A percentile compares a stretch with the other conserved stretches of the same genome.
Conservation (phyloP, 2,329 filamentous ascomycete genomes). For the Dactylellina cionopaga region DNA sequence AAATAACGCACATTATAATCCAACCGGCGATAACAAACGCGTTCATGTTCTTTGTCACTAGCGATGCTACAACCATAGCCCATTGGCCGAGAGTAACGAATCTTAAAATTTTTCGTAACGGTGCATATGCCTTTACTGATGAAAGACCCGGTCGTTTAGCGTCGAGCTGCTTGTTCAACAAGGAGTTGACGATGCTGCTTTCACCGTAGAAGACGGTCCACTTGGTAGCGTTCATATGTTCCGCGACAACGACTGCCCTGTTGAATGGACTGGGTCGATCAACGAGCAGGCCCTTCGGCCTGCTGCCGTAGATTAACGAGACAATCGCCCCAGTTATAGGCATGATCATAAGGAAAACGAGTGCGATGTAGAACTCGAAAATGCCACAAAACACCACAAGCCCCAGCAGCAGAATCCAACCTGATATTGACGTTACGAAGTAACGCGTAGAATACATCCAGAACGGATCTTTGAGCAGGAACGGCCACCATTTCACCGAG, state of each 20-base stretch:
- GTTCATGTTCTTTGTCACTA: constrained; percentile 32
- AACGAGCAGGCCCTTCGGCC: constrained; percentile 28
- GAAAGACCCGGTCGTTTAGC: constrained; percentile 15
- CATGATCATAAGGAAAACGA: constrained; percentile 27
- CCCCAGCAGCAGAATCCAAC: constrained; percentile 19
- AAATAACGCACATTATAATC: constrained; percentile 38
- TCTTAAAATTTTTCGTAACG: constrained; percentile 18
- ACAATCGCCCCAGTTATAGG: constrained; percentile 20
- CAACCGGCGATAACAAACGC: constrained; percentile 31
- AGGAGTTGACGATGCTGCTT: constrained; percentile 38
- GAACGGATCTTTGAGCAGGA: constrained; percentile 22
- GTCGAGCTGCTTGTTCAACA: constrained; percentile 43
- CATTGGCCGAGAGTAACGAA: constrained; percentile 25
- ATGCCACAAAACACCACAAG: constrained; percentile 24
- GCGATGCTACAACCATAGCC: constrained; percentile 32
- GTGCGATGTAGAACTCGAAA: constrained; percentile 32
- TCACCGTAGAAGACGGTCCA: constrained; percentile 46
- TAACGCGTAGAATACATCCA: constrained; percentile 37
- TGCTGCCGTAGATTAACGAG: constrained; percentile 30
- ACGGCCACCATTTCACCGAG: constrained; percentile 22
- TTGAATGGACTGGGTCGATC: constrained; percentile 27
- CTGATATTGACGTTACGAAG: constrained; percentile 19
- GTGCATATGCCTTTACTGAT: background rate
- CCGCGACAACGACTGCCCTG: constrained; percentile 27
- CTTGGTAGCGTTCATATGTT: constrained; percentile 45